Conservation (phyloP, 495 filamentous ascomycete genomes). For the Aspergillus cristatus region DNA sequence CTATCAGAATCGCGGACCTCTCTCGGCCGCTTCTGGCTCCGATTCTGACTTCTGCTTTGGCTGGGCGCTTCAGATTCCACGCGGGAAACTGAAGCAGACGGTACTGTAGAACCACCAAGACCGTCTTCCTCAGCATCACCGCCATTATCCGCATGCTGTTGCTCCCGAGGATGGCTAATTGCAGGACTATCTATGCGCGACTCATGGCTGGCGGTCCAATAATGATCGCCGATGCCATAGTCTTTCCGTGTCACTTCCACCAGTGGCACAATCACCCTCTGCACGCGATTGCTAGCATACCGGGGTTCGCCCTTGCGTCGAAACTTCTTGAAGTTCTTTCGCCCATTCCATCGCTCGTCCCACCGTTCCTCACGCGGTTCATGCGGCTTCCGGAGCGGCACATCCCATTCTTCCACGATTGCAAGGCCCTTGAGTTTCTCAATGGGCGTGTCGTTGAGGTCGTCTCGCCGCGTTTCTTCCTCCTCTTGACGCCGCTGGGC, state of each 20-base stretch:
- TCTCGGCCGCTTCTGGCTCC: slow-evolving; percentile 35
- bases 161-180: slow-evolving; percentile 6
- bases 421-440: slow-evolving; percentile 63
- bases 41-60: no score
- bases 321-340: slow-evolving; percentile 96
- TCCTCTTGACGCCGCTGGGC: slow-evolving; percentile 38
- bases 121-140: no score
- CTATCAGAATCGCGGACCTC: slow-evolving; percentile 31
- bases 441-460: slow-evolving; percentile 53
- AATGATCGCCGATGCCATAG: slow-evolving; percentile 77
- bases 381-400: slow-evolving; percentile 29
- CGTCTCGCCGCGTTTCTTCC: slow-evolving; percentile 43
- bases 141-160: no score
- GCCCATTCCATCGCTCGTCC: slow-evolving; percentile 89
- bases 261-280: slow-evolving; percentile 63
- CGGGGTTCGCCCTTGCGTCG: slow-evolving; percentile 46
- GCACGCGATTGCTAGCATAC: slow-evolving; percentile 34
- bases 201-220: slow-evolving; percentile 48
- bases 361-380: slow-evolving; percentile 47
- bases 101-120: no score
- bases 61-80: slow-evolving; percentile 3
- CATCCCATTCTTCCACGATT: slow-evolving; percentile 72
- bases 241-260: slow-evolving; percentile 72
- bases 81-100: not conserved
- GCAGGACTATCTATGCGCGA: slow-evolving; percentile 13